Base-by-base conservation (phyloP, 2,329 filamentous ascomycete species). In the Lasiodiplodia sp. region DNA sequence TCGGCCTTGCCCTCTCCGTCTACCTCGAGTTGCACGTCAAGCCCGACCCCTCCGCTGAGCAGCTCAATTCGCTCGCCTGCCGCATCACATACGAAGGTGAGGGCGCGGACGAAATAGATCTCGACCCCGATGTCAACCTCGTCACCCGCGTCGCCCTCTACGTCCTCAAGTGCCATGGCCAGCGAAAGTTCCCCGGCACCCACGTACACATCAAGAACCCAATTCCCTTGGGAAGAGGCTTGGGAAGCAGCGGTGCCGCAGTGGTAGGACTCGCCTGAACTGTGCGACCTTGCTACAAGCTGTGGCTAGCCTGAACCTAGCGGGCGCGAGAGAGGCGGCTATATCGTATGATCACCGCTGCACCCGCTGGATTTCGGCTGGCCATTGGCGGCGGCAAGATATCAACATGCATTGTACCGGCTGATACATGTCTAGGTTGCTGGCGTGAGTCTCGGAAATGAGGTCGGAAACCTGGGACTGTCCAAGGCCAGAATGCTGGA, bases 181-280 rank as follows among this genome's bases (percentile, higher is more conserved):
- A 95, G 81, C 90, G 93, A 77, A 85, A 87, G 58, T 99, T 98
- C 81, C 95, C 96, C 49, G 81, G 93, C 82, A 98, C 95, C 7
- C 92, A 94, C 76, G 92, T 99, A 66, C 95, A 97, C 83, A 94
- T 99, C 83, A 90, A 92, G 82, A 98, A 98, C 83, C 93, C 93
- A 1, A 98, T 99, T 73, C 96, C 96, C 2, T 86, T 99, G 8
- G 94, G 96, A 65, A 88, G 96, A 69, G 96, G 96, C 11, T 84
- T 99, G 72, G 96, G 96, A n/a, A 97, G 94, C 52, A 97, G 94
- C 0, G 96, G 95, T 37, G 94, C 96, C 4, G 96, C 96, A 10
- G 95, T 98, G 21, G 96, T 68, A 56, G 40, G 65, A 55, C 63
- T 55, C 49, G 63, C 63, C 63, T 56, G 38, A 66, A 16, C 21